These are phyloP conservation scores for Euphrasia confusa DNA, from an alignment of 257 asterid species.

Conservation along the genomic window DNA sequence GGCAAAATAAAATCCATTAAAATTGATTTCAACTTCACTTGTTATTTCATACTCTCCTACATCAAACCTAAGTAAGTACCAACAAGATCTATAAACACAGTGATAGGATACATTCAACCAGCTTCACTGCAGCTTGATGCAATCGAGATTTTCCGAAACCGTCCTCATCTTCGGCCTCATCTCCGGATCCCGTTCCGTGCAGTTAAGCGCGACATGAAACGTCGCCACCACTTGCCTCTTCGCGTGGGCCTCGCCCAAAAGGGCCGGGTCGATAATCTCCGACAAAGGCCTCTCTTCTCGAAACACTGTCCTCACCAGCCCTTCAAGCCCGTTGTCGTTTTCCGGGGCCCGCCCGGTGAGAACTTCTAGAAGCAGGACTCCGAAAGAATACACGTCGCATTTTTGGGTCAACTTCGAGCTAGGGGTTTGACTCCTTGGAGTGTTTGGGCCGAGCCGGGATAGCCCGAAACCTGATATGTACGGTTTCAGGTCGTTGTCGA, in stretches of 20 bases:
- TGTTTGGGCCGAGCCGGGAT: conserved; percentile 47
- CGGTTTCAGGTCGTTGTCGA: conserved; percentile 73
- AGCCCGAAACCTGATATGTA: conserved; percentile 79
- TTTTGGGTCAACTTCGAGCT: conserved; percentile 60
- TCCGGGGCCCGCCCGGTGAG: conserved; percentile 65
- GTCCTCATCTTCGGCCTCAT: conserved; percentile 83
- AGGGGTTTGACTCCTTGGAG: conserved; percentile 34
- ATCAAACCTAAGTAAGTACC: no score
- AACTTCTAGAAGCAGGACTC: conserved; percentile 70
- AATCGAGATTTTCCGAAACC: conserved; percentile 73
- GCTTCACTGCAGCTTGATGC: conserved; percentile 39
- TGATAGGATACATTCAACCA: not conserved
- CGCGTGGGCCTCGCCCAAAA: conserved; percentile 74
- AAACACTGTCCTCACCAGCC: conserved; percentile 62
- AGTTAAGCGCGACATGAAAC: conserved; percentile 70
- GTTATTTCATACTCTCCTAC: no score
- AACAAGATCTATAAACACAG: no score
- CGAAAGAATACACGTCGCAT: conserved; percentile 77
- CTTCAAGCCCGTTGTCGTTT: conserved; percentile 58
- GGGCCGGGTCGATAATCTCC: conserved; percentile 68
- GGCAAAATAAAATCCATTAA: no score
- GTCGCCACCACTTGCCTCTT: conserved; percentile 86
- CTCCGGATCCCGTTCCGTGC: conserved; percentile 82
- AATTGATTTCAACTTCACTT: no score
- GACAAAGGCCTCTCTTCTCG: conserved; percentile 73